Base-by-base conservation (phyloP, 768 basidiomycete species). In the Russula sp. region DNA sequence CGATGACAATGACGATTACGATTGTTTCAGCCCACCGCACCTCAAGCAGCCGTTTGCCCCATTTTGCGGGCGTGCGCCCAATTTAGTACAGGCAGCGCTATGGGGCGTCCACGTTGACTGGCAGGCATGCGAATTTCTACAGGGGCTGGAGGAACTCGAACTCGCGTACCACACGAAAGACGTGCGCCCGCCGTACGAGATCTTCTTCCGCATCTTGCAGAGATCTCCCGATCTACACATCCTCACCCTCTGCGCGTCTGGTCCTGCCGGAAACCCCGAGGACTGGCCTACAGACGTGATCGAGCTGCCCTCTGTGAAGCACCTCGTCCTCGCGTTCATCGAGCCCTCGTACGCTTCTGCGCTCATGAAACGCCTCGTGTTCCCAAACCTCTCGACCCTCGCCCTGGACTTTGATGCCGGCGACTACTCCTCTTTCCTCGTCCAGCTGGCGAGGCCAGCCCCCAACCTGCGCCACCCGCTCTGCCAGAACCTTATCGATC, bases 91-190 rank as follows among this genome's bases (percentile, higher is more conserved):
- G 5, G 71, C 82, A 38, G 73, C 75, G 10, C 74, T 90, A 32
- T 87, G 84, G 83, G 87, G 86, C 42, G 83, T 88, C 5, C 87
- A 87, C 63, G 70, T 90, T 38, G 78, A 84, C 59, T 90, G 88
- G 88, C 74, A 78, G 35, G 73, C 75, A 38, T 74, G 77, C 9
- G 64, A 54, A 0, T 76, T 82, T 65, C 74, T 86, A 29, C 64
- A 68, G 18, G 77, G 75, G 14, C 73, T 90, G 34, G 68, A 66
- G 25, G 77, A 81, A 16, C 69, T 90, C 22, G 81, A 86, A 66
- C 74, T 90, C 45, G 80, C 83, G 0, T 88, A 80, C 72, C 87
- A 87, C 66, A 71, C 78, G 9, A 75, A 78, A 34, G 82, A 86
- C 67, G 85, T 84, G 14, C 81, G 86, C 13, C 88, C 87, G 2